Evolutionary conservation across 495 filamentous ascomycete species (phyloP).

Genomic region (Aspergillus indologenus): DNA sequence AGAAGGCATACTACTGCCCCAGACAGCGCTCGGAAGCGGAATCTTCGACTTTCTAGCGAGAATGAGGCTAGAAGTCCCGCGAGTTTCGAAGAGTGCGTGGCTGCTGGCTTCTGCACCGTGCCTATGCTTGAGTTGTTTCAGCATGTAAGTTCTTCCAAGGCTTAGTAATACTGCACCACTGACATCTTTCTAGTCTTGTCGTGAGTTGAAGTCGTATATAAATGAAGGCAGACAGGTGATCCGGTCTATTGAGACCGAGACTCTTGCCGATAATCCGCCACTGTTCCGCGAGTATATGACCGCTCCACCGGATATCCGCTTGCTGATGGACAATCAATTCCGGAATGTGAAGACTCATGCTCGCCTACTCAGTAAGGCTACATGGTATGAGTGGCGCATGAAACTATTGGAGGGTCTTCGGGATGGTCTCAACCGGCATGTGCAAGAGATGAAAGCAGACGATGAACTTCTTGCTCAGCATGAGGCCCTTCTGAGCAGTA

Average conservation of each 20-base stretch:
- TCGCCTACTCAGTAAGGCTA: constrained; percentile 80
- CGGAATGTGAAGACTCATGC: constrained; percentile 94
- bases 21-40: constrained; percentile 43
- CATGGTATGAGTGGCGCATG: constrained; percentile 98
- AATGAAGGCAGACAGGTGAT: constrained; percentile 85
- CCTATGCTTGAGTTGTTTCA: constrained; percentile 93
- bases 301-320: constrained; percentile 77
- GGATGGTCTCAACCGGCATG: constrained; percentile 70
- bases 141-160: constrained; percentile 58
- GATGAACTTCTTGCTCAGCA: constrained; percentile 64
- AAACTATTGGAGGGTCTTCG: constrained; percentile 81
- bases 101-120: constrained; percentile 84
- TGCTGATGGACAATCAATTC: constrained; percentile 92
- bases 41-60: constrained; percentile 32
- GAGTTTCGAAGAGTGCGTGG: constrained; percentile 71
- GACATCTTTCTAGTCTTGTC: constrained; percentile 66
- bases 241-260: constrained; percentile 81
- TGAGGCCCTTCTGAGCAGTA: constrained; percentile 59
- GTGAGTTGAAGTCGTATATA: constrained; percentile 92
- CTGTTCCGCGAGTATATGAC: constrained; percentile 88
- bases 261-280: constrained; percentile 80
- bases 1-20: constrained; percentile 78
- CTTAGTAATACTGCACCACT: constrained; percentile 22
- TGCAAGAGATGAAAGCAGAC: constrained; percentile 73
- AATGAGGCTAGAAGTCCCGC: constrained; percentile 44